A percentile compares a stretch with the other conserved stretches of the same genome.
These are phyloP conservation scores for Colletotrichum sp. DNA, from an alignment of 2,329 filamentous ascomycete genomes.

Conservation along the genomic window DNA sequence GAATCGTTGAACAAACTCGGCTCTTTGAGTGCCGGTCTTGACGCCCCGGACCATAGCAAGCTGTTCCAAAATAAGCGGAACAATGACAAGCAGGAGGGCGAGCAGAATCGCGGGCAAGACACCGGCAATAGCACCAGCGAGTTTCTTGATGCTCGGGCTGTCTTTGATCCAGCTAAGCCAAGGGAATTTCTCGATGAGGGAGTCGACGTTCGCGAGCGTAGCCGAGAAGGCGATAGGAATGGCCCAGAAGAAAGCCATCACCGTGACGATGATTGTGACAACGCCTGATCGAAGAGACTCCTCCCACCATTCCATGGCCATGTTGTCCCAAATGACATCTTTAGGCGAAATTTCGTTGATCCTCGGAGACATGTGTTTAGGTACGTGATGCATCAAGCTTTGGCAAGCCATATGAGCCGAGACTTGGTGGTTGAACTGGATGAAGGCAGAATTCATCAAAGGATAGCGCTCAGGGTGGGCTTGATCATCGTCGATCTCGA, in stretches of 20 bases:
- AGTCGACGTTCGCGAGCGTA: slow-evolving; percentile 77
- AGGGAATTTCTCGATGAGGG: slow-evolving; percentile 66
- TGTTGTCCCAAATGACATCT: slow-evolving; percentile 96
- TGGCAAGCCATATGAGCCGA: slow-evolving; percentile 99
- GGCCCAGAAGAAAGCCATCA: slow-evolving; percentile 87
- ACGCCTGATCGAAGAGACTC: slow-evolving; percentile 75
- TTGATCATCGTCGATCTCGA: slow-evolving; percentile 93
- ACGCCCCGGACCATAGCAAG: slow-evolving; percentile 78
- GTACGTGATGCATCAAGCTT: slow-evolving; percentile 86
- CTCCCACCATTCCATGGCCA: slow-evolving; percentile 95
- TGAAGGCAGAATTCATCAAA: slow-evolving; percentile 94
- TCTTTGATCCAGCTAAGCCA: slow-evolving; percentile 76
- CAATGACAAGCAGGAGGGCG: slow-evolving; percentile 76
- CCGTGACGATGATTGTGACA: slow-evolving; percentile 69
- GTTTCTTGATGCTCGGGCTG: slow-evolving; percentile 64
- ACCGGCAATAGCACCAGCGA: slow-evolving; percentile 76
- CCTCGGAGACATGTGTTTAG: slow-evolving; percentile 91
- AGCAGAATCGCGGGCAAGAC: slow-evolving; percentile 82
- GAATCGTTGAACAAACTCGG: slow-evolving; percentile 87
- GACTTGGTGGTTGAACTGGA: slow-evolving; percentile 98
- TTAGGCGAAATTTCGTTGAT: slow-evolving; percentile 92
- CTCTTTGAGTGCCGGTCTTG: slow-evolving; percentile 80
- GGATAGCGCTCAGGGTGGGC: slow-evolving; percentile 84
- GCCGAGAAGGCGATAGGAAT: slow-evolving; percentile 91
- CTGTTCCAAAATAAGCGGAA: slow-evolving; percentile 80